A percentile compares a stretch with the other conserved stretches of the same genome.
Evolutionary conservation across 2,329 filamentous ascomycete species (phyloP).

Genomic region (Pyrenophora graminea): DNA sequence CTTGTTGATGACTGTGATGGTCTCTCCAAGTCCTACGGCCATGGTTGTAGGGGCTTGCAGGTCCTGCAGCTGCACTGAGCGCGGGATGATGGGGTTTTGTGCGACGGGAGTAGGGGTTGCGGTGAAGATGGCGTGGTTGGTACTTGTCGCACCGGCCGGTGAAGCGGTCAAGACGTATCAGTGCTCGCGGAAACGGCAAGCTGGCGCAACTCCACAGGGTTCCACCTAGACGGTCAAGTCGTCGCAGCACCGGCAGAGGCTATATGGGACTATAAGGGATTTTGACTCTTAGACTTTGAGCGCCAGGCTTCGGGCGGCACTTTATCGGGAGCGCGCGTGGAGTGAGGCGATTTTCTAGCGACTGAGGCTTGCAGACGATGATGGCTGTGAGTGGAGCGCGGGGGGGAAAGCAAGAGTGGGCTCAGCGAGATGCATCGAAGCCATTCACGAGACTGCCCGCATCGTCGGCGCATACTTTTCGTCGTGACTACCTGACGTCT

Average conservation of each 20-base stretch:
- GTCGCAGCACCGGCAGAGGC: conserved; percentile 7
- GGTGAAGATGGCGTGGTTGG: conserved; percentile 17
- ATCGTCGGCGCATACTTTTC: conserved; percentile 8
- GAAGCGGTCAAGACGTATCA: conserved; percentile 40
- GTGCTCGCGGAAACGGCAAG: conserved; percentile 32
- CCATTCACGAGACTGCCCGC: conserved; percentile 35
- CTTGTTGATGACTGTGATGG: conserved; percentile 86
- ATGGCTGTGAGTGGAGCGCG: conserved; percentile 23
- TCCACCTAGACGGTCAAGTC: conserved; percentile 22
- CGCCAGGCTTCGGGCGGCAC: background rate
- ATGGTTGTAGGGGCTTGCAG: conserved; percentile 24
- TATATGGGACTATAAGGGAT: conserved; percentile 17
- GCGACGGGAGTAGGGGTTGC: conserved; percentile 19
- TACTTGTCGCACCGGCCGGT: conserved; percentile 22
- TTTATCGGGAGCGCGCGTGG: conserved; percentile 14
- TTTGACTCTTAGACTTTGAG: conserved; percentile 1
- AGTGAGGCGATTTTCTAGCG: conserved; percentile 34
- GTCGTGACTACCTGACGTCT: conserved; percentile 36
- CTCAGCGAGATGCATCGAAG: conserved; percentile 18
- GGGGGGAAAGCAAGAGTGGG: conserved; percentile 16
- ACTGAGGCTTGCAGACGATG: conserved; percentile 20
- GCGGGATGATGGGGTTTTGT: conserved; percentile 27
- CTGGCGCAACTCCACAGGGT: conserved; percentile 29
- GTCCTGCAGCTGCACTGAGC: conserved; percentile 30
- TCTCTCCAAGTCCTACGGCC: conserved; percentile 65